These are phyloP conservation scores for Rhodotorula mucilaginosa DNA, from an alignment of 1,284 basidiomycete species.

Conservation along the genomic window DNA sequence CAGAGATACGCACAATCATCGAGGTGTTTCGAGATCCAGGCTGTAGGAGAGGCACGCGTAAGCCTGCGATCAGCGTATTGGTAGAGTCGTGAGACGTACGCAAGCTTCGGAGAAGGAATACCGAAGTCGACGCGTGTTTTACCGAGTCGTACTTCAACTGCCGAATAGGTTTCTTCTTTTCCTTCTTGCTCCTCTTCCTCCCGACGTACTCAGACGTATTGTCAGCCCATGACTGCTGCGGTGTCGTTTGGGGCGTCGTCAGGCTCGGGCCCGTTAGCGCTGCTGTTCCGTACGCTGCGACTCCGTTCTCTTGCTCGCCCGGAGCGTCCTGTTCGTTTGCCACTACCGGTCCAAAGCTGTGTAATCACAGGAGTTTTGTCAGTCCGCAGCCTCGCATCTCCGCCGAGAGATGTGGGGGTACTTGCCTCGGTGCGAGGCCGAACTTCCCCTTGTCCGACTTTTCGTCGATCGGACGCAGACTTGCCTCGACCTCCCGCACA, in stretches of 20 bases:
- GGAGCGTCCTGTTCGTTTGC: neutral
- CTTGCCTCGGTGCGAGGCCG: neutral
- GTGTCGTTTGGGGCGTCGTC: too few species aligned
- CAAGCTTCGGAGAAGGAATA: neutral
- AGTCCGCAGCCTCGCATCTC: neutral
- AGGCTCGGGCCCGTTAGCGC: too few species aligned
- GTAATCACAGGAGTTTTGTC: neutral
- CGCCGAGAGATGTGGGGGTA: neutral
- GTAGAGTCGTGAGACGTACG: too few species aligned
- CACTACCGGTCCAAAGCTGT: neutral
- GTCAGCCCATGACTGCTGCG: too few species aligned
- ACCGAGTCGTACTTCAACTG: neutral
- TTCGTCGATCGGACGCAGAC: neutral
- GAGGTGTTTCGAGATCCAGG: neutral
- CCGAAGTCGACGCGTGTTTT: neutral
- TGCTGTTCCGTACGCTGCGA: too few species aligned
- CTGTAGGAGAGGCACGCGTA: neutral
- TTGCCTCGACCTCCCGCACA: neutral
- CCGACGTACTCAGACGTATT: too few species aligned
- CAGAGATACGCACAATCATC: neutral
- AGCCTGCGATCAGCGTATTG: too few species aligned
- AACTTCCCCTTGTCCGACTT: neutral
- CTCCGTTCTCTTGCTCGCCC: too few species aligned
- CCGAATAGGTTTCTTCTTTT: neutral
- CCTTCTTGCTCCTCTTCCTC: too few species aligned